Evolutionary conservation across 805 yeast species (phyloP).

Genomic region (Candida vaughaniae): DNA sequence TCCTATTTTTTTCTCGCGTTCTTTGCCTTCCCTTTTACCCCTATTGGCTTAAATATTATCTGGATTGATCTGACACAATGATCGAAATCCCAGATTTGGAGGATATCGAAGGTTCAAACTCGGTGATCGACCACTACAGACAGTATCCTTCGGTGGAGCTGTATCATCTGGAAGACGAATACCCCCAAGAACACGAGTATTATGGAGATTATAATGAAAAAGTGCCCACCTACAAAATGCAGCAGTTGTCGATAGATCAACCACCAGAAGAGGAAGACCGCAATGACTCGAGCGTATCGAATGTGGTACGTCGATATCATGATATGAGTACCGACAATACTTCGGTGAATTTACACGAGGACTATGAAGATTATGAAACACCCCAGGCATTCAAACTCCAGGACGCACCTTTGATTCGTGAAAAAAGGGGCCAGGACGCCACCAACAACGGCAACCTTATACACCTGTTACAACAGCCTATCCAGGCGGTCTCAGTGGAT

Average conservation of each 20-base stretch:
- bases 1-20: too few species aligned
- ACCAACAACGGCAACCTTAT: too few species aligned
- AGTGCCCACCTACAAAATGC: not conserved
- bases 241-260: not conserved
- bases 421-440: conserved; percentile 2
- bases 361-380: conserved; percentile 11
- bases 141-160: not conserved
- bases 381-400: conserved; percentile 13
- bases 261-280: not conserved
- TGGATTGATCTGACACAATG: conserved; percentile 22
- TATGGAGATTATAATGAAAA: not conserved
- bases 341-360: conserved; percentile 1
- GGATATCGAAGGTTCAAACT: conserved; percentile 18
- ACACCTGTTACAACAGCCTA: not conserved
- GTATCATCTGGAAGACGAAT: not conserved
- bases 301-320: conserved; percentile 1
- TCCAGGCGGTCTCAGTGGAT: not conserved
- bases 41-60: too few species aligned
- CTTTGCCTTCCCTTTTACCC: too few species aligned
- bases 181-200: not conserved
- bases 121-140: conserved; percentile 4
- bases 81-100: conserved; percentile 47
- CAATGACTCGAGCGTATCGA: conserved; percentile 4
- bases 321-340: conserved; percentile 8
- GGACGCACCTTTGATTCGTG: conserved; percentile 16